These are phyloP conservation scores for Taphrina pruni DNA, from an alignment of 1,139 yeast genomes.

Conservation along the genomic window DNA sequence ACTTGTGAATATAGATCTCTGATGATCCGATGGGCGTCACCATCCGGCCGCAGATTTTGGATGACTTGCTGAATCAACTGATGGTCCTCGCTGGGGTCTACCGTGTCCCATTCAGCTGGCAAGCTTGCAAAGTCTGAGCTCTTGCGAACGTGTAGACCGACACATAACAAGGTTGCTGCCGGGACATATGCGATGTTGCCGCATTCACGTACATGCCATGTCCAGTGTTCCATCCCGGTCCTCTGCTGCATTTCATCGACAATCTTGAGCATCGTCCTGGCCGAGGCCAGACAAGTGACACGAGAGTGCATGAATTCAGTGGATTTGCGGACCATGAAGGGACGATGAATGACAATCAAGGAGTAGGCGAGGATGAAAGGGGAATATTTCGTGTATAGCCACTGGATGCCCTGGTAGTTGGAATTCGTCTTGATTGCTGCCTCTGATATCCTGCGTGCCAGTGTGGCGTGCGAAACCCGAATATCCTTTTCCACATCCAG, in stretches of 20 bases:
- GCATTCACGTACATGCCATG: conserved; percentile 21
- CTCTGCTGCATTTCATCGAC: conserved; percentile 11
- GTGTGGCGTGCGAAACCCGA: conserved; percentile 2
- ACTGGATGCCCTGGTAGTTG: conserved; percentile 8
- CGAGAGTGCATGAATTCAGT: conserved; percentile 13
- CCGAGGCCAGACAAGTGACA: conserved; percentile 4
- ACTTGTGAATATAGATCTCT: conserved; percentile 2
- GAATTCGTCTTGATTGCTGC: not conserved
- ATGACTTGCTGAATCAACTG: conserved; percentile 12
- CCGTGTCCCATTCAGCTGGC: not conserved
- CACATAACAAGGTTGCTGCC: conserved; percentile 16
- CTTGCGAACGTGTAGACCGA: conserved; percentile 9
- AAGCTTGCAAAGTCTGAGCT: conserved; percentile 7
- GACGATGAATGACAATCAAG: conserved; percentile 19
- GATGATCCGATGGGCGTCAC: conserved; percentile 9
- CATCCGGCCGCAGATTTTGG: not conserved
- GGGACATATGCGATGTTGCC: conserved; percentile 18
- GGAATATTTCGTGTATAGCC: conserved; percentile 2
- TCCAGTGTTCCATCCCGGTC: conserved; percentile 6
- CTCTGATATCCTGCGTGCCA: not conserved
- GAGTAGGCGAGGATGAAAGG: conserved; percentile 17
- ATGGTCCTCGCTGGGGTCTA: not conserved
- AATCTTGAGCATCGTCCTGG: conserved; percentile 8
- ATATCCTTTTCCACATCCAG: conserved; percentile 16
- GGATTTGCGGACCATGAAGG: conserved; percentile 14